A percentile compares a stretch with the other conserved stretches of the same genome.
Evolutionary conservation across 2,329 filamentous ascomycete species (phyloP).

Genomic region (Coniochaeta hoffmannii): DNA sequence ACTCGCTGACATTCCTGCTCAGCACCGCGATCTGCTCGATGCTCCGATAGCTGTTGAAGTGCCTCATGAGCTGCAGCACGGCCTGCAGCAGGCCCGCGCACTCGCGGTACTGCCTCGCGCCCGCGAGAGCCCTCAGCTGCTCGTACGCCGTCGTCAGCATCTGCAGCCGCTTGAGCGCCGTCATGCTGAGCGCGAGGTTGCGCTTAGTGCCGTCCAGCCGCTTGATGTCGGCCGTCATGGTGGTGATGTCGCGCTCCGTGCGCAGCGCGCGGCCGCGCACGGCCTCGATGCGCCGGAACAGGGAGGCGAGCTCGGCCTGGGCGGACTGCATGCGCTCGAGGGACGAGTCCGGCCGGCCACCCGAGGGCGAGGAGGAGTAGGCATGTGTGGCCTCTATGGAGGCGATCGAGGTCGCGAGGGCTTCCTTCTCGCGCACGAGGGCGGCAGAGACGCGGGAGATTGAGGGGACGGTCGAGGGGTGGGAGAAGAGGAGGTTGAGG

Average conservation of each 20-base stretch:
- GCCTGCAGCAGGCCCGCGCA: slow-evolving; percentile 91
- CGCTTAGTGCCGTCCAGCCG: slow-evolving; percentile 92
- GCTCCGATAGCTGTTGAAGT: slow-evolving; percentile 96
- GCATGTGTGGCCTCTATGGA: slow-evolving; percentile 70
- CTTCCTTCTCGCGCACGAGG: slow-evolving; percentile 71
- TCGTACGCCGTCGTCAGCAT: slow-evolving; percentile 99
- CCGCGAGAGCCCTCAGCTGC: slow-evolving; percentile 76
- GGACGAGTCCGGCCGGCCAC: slow-evolving; percentile 80
- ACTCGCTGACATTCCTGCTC: slow-evolving; percentile 84
- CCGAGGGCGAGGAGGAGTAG: no score
- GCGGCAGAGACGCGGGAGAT: slow-evolving; percentile 67
- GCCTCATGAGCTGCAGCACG: slow-evolving; percentile 93
- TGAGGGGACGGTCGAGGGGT: slow-evolving; percentile 75
- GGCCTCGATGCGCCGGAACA: slow-evolving; percentile 92
- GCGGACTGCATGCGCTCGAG: slow-evolving; percentile 87
- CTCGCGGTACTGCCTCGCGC: slow-evolving; percentile 85
- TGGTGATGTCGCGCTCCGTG: slow-evolving; percentile 92
- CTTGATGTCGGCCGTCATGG: slow-evolving; percentile 99
- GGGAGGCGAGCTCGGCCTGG: slow-evolving; percentile 77
- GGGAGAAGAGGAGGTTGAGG: slow-evolving; percentile 87
- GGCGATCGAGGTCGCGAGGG: slow-evolving; percentile 71
- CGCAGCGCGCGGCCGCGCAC: slow-evolving; percentile 82
- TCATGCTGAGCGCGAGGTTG: slow-evolving; percentile 96
- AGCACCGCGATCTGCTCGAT: slow-evolving; percentile 96
- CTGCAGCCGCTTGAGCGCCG: slow-evolving; percentile 89